phyloP scores from a whole-genome alignment of 306 rosid genomes.

The Astragalus glycyphyllos region DNA sequence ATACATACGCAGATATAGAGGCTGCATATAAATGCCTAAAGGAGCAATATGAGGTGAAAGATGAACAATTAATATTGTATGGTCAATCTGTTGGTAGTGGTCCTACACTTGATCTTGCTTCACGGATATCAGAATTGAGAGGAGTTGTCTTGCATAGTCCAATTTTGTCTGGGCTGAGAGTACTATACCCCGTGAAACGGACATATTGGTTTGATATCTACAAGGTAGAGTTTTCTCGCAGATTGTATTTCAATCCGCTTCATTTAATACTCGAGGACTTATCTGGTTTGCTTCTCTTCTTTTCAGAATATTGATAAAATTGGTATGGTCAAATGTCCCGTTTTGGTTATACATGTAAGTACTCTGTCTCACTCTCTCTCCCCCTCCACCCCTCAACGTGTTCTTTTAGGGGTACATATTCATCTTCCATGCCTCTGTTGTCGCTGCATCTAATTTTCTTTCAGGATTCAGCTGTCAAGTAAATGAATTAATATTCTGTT shows the following conservation, averaged over 20 bases:
- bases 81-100: constrained; percentile 99
- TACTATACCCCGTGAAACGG: constrained; percentile 87
- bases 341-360: constrained; percentile 92
- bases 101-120: constrained; percentile 91
- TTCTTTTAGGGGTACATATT: neutral
- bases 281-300: constrained; percentile 21
- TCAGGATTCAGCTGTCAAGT: constrained; percentile 7
- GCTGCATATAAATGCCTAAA: constrained; percentile 89
- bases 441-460: constrained; percentile 7
- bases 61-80: constrained; percentile 83
- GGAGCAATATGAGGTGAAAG: constrained; percentile 82
- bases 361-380: neutral
- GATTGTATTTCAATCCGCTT: constrained; percentile 36
- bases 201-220: constrained; percentile 95
- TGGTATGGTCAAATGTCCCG: constrained; percentile 74
- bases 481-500: neutral
- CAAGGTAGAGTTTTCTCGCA: constrained; percentile 59
- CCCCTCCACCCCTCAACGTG: neutral
- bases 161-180: constrained; percentile 88
- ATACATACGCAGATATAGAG: constrained; percentile 92
- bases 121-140: constrained; percentile 73
- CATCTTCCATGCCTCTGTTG: constrained; percentile 29
- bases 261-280: constrained; percentile 35
- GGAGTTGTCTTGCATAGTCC: constrained; percentile 94
- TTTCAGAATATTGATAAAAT: constrained; percentile 92